phyloP scores from a whole-genome alignment of 306 rosid species.

The Canavalia gladiata region DNA sequence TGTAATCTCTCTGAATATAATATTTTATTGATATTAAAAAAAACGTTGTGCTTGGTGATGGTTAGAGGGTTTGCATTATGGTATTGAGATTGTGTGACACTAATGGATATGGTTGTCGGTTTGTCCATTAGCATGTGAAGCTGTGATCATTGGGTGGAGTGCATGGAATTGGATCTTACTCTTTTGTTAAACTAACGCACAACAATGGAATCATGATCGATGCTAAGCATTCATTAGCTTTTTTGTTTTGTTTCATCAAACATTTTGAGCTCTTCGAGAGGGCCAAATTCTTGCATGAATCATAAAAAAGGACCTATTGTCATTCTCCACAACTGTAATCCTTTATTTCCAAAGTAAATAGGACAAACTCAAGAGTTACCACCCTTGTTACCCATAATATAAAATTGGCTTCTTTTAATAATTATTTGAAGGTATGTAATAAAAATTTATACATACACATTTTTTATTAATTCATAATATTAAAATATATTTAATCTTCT shows the following conservation, averaged over 20 bases:
- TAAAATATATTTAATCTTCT: too few relatives aligned
- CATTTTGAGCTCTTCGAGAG: background rate
- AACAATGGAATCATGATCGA: constrained; percentile 25
- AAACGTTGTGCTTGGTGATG: constrained; percentile 41
- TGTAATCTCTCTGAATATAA: constrained; percentile 24
- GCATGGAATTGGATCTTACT: constrained; percentile 41
- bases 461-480: too few relatives aligned
- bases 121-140: constrained; percentile 60
- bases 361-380: too few relatives aligned
- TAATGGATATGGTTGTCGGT: constrained; percentile 68
- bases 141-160: constrained; percentile 49
- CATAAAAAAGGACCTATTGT: background rate
- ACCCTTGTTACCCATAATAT: too few relatives aligned
- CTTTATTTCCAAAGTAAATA: too few relatives aligned
- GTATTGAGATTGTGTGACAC: constrained; percentile 42
- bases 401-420: too few relatives aligned
- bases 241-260: background rate
- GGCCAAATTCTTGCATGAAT: background rate
- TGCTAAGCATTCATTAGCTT: constrained; percentile 31
- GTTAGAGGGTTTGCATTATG: constrained; percentile 1
- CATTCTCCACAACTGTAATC: too few relatives aligned
- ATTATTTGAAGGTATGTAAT: too few relatives aligned
- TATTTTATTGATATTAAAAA: background rate
- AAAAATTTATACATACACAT: too few relatives aligned
- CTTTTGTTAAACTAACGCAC: constrained; percentile 1